Conservation (phyloP, 2,329 filamentous ascomycete genomes). For the Aspergillus udagawae region DNA sequence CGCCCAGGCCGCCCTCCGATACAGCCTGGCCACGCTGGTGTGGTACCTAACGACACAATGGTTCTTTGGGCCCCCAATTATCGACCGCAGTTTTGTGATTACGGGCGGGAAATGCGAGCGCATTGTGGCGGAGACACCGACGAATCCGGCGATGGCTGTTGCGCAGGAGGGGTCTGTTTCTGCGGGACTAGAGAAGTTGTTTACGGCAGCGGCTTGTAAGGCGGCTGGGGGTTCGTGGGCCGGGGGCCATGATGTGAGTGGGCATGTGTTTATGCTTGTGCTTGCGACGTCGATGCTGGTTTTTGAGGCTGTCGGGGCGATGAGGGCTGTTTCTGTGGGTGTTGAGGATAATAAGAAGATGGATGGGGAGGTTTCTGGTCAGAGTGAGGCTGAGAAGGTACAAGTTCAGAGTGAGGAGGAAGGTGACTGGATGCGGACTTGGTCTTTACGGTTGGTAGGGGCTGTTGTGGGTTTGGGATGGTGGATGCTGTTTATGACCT, state of each 20-base stretch:
- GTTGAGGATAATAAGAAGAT: conserved; percentile 36
- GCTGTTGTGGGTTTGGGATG: conserved; percentile 66
- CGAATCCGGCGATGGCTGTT: conserved; percentile 3
- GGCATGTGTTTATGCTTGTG: conserved; percentile 89
- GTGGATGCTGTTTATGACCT: conserved; percentile 99
- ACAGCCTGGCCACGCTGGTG: conserved; percentile 65
- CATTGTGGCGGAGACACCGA: conserved; percentile 45
- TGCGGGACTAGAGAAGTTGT: conserved; percentile 46
- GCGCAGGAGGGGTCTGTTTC: conserved; percentile 6
- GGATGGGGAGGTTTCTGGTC: conserved; percentile 11
- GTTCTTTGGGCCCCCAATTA: conserved; percentile 88
- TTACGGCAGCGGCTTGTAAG: conserved; percentile 79
- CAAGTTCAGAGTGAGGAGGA: conserved; percentile 30
- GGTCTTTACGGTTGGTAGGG: conserved; percentile 45
- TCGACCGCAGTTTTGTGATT: conserved; percentile 83
- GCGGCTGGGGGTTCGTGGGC: conserved; percentile 76
- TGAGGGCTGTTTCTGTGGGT: conserved; percentile 49
- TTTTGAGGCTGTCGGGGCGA: conserved; percentile 64
- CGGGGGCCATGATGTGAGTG: conserved; percentile 94
- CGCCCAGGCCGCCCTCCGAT: conserved; percentile 63
- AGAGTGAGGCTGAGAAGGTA: neutral
- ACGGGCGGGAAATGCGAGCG: conserved; percentile 81
- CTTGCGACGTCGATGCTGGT: conserved; percentile 76
- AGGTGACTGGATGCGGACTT: conserved; percentile 55
- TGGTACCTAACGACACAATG: conserved; percentile 93